Evolutionary conservation across 257 asterid species (phyloP).

Genomic region (Solanum sejunctum): DNA sequence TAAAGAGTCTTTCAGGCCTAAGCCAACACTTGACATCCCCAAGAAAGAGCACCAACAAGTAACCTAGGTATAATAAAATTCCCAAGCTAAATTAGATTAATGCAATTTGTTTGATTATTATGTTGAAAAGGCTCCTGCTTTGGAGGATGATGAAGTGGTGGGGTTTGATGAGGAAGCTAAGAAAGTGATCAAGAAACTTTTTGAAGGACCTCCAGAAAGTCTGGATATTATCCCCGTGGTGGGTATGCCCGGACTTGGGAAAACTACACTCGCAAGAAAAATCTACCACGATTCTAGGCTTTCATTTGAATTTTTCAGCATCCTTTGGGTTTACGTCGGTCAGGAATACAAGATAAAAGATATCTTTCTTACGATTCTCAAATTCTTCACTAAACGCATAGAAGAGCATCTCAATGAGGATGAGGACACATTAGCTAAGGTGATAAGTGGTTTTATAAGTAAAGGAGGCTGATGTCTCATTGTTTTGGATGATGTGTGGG

Average conservation of each 20-base stretch:
- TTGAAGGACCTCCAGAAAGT: neutral
- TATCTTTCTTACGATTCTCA: conserved; percentile 13
- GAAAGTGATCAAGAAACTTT: conserved; percentile 1
- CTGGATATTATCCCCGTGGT: conserved; percentile 17
- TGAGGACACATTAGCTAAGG: neutral
- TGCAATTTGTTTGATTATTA: no score
- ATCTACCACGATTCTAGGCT: conserved; percentile 3
- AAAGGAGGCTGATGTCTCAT: conserved; percentile 7
- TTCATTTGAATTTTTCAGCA: conserved; percentile 11
- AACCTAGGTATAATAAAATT: no score
- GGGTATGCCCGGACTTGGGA: conserved; percentile 31
- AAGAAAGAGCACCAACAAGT: no score
- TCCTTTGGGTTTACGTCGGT: conserved; percentile 16
- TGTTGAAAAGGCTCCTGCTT: no score
- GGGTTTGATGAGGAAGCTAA: conserved; percentile 4
- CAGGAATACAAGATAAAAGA: neutral
- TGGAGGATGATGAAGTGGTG: neutral
- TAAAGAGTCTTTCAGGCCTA: no score
- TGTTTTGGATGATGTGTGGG: conserved; percentile 25
- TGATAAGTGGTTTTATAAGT: neutral
- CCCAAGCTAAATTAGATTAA: no score
- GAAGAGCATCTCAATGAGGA: neutral
- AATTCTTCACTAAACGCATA: neutral
- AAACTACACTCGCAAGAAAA: conserved; percentile 26
- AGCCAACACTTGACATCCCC: no score